phyloP scores from a whole-genome alignment of 2,329 filamentous ascomycete species.

The Fusarium drepaniforme region DNA sequence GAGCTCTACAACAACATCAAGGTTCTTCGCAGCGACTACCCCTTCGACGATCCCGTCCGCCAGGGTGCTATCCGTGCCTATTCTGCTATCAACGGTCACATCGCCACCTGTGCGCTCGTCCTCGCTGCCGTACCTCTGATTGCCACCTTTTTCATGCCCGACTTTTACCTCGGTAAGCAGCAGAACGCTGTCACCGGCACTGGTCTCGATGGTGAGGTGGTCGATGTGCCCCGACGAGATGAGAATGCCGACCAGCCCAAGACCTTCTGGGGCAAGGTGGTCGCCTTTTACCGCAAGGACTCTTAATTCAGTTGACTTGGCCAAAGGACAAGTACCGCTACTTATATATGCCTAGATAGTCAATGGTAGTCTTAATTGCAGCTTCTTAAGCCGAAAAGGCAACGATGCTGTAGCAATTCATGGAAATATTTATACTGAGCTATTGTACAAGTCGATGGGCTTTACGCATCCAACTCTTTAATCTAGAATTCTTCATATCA shows the following conservation, averaged over 20 bases:
- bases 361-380: not conserved
- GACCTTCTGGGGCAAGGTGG: constrained; percentile 12
- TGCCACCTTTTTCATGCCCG: constrained; percentile 55
- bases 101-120: constrained; percentile 47
- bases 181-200: constrained; percentile 51
- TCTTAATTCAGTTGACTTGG: not conserved
- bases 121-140: constrained; percentile 49
- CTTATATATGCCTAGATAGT: not conserved
- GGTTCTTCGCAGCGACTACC: constrained; percentile 48
- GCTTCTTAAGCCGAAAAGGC: not conserved
- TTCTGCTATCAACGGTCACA: constrained; percentile 49
- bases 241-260: not conserved
- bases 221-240: constrained; percentile 37
- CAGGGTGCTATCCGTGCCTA: constrained; percentile 55
- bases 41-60: constrained; percentile 49
- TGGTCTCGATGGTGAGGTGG: constrained; percentile 46
- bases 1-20: constrained; percentile 52
- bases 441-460: not conserved
- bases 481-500: not conserved
- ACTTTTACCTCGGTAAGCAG: constrained; percentile 53
- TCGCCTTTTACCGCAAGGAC: constrained; percentile 20
- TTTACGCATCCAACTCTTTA: not conserved
- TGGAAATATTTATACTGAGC: not conserved
- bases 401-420: not conserved
- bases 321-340: not conserved